These are phyloP conservation scores for Aegilops tauschii DNA, from an alignment of 176 grass and related monocot genomes.

Conservation along the genomic window DNA sequence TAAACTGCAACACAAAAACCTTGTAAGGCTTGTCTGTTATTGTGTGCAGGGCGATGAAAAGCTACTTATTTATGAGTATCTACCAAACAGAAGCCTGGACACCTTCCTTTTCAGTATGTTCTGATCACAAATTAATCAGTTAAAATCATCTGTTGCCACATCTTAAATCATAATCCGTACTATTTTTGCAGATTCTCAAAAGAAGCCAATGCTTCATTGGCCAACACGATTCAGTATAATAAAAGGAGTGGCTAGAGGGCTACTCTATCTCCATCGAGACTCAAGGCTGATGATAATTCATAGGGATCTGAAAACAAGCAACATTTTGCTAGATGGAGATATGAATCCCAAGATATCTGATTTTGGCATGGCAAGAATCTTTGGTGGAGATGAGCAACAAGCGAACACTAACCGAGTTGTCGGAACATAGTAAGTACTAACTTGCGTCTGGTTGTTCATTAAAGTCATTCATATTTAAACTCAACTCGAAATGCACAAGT, in stretches of 20 bases:
- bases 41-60: constrained; percentile 35
- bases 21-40: constrained; percentile 30
- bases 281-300: constrained; percentile 55
- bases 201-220: constrained; percentile 30
- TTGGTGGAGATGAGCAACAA: constrained; percentile 37
- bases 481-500: background rate
- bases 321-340: constrained; percentile 52
- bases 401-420: constrained; percentile 53
- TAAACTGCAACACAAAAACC: constrained; percentile 29
- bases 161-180: background rate
- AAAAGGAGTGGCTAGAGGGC: constrained; percentile 44
- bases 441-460: background rate
- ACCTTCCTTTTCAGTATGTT: constrained; percentile 28
- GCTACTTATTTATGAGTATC: constrained; percentile 36
- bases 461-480: background rate
- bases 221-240: constrained; percentile 41
- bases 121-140: background rate
- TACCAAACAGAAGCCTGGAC: constrained; percentile 36
- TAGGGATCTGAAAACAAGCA: constrained; percentile 52
- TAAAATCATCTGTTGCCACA: background rate
- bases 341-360: constrained; percentile 58
- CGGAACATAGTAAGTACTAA: constrained; percentile 50
- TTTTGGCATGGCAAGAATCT: constrained; percentile 56
- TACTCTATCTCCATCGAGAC: constrained; percentile 54
- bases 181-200: constrained; percentile 20